phyloP scores from a whole-genome alignment of 768 basidiomycete genomes.

The Strobilomyces confusus region DNA sequence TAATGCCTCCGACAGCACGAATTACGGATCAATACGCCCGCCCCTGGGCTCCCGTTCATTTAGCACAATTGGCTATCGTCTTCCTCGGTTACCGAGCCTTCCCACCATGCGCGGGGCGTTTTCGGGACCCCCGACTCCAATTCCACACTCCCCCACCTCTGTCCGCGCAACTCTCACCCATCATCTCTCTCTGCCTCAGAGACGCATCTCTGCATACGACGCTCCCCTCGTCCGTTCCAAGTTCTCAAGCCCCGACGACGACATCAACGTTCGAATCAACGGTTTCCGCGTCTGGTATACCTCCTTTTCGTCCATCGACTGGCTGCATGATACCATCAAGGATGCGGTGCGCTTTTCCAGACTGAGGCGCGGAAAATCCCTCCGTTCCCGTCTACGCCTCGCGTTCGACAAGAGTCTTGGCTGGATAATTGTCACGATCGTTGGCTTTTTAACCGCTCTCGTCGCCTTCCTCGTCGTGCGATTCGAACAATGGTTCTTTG shows the following conservation, averaged over 20 bases:
- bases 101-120: constrained; percentile 28
- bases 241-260: constrained; percentile 36
- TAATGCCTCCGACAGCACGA: constrained; percentile 25
- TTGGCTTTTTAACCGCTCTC: constrained; percentile 82
- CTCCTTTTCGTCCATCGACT: constrained; percentile 88
- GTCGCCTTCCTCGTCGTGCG: constrained; percentile 85
- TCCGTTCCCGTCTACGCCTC: constrained; percentile 61
- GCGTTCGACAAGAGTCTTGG: constrained; percentile 75
- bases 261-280: constrained; percentile 65
- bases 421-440: constrained; percentile 85
- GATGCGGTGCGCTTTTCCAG: constrained; percentile 79
- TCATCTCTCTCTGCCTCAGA: constrained; percentile 37
- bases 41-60: constrained; percentile 24
- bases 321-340: constrained; percentile 96
- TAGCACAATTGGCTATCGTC: constrained; percentile 32
- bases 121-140: constrained; percentile 37
- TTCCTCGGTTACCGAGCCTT: constrained; percentile 37
- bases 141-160: constrained; percentile 30
- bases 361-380: constrained; percentile 64
- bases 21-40: constrained; percentile 56
- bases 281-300: constrained; percentile 86
- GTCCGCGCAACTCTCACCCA: constrained; percentile 35
- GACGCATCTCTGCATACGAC: constrained; percentile 76
- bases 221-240: constrained; percentile 35
- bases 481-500: constrained; percentile 85